phyloP scores from a whole-genome alignment of 345 rosid species.

The Schrenkiella parvula region DNA sequence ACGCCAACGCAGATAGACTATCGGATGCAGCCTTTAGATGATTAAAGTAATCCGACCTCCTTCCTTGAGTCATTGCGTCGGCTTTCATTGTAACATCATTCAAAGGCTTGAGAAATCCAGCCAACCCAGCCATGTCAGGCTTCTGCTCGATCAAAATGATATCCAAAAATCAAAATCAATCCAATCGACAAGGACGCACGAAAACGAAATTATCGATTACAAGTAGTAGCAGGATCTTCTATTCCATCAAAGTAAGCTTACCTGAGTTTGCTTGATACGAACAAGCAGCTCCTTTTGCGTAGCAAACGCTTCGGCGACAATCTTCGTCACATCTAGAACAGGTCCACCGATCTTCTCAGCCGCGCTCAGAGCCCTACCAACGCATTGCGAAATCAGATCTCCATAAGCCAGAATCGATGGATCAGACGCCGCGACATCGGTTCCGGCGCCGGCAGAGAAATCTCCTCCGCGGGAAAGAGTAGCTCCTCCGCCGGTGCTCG shows the following conservation, averaged over 20 bases:
- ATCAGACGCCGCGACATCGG: slow-evolving; percentile 42
- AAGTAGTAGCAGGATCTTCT: neutral
- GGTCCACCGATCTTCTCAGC: slow-evolving; percentile 92
- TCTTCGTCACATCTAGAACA: slow-evolving; percentile 67
- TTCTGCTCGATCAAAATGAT: slow-evolving; percentile 40
- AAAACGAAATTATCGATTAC: neutral
- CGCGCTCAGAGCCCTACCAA: slow-evolving; percentile 52
- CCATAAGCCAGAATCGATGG: slow-evolving; percentile 78
- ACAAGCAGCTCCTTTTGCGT: slow-evolving; percentile 65
- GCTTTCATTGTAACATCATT: slow-evolving; percentile 78
- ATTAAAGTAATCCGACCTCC: slow-evolving; percentile 80
- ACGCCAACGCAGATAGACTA: slow-evolving; percentile 82
- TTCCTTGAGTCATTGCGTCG: slow-evolving; percentile 72
- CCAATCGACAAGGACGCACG: neutral
- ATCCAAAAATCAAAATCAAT: neutral
- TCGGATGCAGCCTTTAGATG: slow-evolving; percentile 81
- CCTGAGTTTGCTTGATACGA: slow-evolving; percentile 70
- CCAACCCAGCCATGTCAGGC: slow-evolving; percentile 69
- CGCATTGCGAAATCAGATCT: slow-evolving; percentile 52
- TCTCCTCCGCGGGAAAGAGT: slow-evolving; percentile 32
- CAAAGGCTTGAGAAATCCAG: slow-evolving; percentile 77
- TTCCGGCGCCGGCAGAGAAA: slow-evolving; percentile 17
- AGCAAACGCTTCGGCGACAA: slow-evolving; percentile 61
- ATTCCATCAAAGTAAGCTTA: neutral
- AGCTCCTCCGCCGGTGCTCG: slow-evolving; percentile 31